Conservation (phyloP, 1,284 basidiomycete species). For the Sparassis latifolia region DNA sequence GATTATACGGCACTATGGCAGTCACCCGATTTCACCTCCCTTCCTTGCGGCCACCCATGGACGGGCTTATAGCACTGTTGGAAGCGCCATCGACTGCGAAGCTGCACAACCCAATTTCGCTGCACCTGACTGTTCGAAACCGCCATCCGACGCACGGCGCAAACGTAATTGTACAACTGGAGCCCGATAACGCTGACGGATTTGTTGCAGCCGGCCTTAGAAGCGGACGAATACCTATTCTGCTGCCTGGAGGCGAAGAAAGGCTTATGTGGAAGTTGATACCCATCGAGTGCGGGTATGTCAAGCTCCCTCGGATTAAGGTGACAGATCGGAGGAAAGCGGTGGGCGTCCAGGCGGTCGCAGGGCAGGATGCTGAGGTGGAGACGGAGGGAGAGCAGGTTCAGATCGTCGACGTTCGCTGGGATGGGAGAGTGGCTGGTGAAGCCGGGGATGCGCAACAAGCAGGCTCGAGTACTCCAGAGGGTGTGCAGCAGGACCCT, state of each 20-base stretch:
- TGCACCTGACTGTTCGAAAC: constrained; percentile 61
- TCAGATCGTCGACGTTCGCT: constrained; percentile 43
- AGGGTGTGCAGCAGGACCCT: not conserved
- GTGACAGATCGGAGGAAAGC: constrained; percentile 48
- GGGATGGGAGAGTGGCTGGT: constrained; percentile 11
- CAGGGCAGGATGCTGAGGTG: constrained; percentile 2
- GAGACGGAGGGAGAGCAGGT: constrained; percentile 38
- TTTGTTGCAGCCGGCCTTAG: constrained; percentile 72
- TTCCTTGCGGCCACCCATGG: constrained; percentile 45
- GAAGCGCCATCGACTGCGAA: constrained; percentile 51
- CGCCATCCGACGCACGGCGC: constrained; percentile 55
- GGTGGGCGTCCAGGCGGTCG: constrained; percentile 3
- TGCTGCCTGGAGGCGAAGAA: constrained; percentile 67
- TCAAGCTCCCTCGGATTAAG: constrained; percentile 50
- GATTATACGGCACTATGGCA: constrained; percentile 35
- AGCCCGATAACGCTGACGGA: constrained; percentile 54
- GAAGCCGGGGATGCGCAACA: constrained; percentile 4
- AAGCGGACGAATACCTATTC: constrained; percentile 53
- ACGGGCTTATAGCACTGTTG: constrained; percentile 59
- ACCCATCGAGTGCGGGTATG: constrained; percentile 65
- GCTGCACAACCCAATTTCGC: constrained; percentile 52
- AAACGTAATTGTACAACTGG: constrained; percentile 59
- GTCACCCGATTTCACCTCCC: constrained; percentile 54
- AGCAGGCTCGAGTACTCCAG: not conserved
- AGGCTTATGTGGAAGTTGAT: constrained; percentile 58